Evolutionary conservation across 2,329 filamentous ascomycete species (phyloP).

Genomic region (Capronia americana): DNA sequence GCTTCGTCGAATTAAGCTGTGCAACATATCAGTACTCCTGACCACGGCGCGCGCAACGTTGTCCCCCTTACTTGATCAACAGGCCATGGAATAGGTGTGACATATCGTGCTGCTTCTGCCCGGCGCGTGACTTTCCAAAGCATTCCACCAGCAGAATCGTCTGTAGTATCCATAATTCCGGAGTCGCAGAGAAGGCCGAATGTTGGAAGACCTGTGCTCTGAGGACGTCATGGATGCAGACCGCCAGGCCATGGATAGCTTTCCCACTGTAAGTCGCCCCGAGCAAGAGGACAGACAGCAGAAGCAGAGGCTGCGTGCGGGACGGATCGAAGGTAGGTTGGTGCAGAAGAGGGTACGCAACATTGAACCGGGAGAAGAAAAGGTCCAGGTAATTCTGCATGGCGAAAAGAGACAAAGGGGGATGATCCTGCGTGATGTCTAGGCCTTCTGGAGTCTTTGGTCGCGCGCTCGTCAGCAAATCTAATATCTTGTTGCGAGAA

Average conservation of each 20-base stretch:
- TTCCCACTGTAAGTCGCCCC: constrained; percentile 67
- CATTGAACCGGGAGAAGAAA: constrained; percentile 68
- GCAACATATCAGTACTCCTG: background rate
- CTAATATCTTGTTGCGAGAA: constrained; percentile 51
- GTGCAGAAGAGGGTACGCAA: constrained; percentile 65
- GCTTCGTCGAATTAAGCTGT: constrained; percentile 56
- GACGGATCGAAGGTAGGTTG: constrained; percentile 62
- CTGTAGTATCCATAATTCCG: constrained; percentile 66
- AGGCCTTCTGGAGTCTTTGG: constrained; percentile 58
- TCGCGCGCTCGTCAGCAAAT: constrained; percentile 58
- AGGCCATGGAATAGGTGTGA: constrained; percentile 65
- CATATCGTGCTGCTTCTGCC: constrained; percentile 69
- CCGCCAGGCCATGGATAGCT: constrained; percentile 64
- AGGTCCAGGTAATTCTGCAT: constrained; percentile 65
- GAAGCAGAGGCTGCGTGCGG: constrained; percentile 58
- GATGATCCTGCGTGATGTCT: constrained; percentile 56
- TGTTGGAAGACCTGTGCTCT: constrained; percentile 66
- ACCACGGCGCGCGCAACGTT: too few relatives aligned
- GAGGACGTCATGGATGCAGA: constrained; percentile 67
- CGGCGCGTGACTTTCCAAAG: constrained; percentile 68
- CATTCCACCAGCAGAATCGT: constrained; percentile 68
- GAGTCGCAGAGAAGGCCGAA: constrained; percentile 63
- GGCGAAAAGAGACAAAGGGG: constrained; percentile 57
- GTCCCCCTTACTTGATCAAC: constrained; percentile 53
- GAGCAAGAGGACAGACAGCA: constrained; percentile 63